Percentiles rank a stretch among this genome's conserved stretches.
These are phyloP conservation scores for Drosera spatulata DNA, from an alignment of 179 eudicot species.

Conservation along the genomic window DNA sequence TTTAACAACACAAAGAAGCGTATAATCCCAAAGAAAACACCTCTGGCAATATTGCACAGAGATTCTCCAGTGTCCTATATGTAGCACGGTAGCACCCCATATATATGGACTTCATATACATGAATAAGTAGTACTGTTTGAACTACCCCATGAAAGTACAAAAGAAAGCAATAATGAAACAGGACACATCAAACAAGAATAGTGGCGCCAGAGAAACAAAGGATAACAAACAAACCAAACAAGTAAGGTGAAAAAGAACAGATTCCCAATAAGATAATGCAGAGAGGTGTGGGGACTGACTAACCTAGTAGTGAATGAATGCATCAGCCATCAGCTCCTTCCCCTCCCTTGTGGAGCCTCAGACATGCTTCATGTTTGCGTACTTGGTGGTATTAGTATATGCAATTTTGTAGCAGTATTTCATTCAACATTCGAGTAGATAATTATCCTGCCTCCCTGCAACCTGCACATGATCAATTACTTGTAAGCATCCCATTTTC, in stretches of 20 bases:
- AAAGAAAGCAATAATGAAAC: not conserved
- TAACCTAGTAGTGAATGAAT: not conserved
- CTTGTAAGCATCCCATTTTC: not conserved
- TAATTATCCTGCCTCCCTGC: not conserved
- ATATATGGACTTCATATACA: too few relatives aligned
- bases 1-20: too few relatives aligned
- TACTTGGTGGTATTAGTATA: too few relatives aligned
- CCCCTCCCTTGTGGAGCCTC: not conserved
- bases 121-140: not conserved
- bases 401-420: too few relatives aligned
- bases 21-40: too few relatives aligned
- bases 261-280: conserved; percentile 1
- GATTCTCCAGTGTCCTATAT: too few relatives aligned
- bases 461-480: conserved; percentile 8
- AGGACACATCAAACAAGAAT: not conserved
- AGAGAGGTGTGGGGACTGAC: not conserved
- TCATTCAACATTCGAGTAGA: not conserved
- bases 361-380: too few relatives aligned
- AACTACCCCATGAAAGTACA: not conserved
- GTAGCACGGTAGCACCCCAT: too few relatives aligned
- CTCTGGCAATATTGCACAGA: too few relatives aligned
- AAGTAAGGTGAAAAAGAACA: not conserved
- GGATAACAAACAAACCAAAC: not conserved
- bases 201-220: not conserved
- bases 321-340: not conserved